Percentiles rank a stretch among this genome's conserved stretches.
phyloP scores from a whole-genome alignment of 805 yeast genomes.

The Sugiyamaella floridensis region DNA sequence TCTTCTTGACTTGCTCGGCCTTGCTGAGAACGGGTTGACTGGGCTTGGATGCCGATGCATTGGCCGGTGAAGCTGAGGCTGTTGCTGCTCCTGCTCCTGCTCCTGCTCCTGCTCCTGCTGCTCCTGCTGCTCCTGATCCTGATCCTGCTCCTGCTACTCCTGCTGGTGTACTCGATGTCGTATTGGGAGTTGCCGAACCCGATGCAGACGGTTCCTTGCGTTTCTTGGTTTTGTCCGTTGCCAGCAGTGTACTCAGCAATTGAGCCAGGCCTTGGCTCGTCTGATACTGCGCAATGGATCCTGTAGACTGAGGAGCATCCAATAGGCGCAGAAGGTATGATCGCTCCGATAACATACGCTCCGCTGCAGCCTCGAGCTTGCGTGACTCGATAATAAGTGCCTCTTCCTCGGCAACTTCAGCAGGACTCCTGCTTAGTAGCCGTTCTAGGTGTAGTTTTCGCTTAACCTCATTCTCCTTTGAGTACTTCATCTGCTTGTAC shows the following conservation, averaged over 20 bases:
- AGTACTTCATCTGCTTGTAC: slow-evolving; percentile 58
- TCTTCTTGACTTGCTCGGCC: slow-evolving; percentile 11
- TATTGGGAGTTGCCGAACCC: slow-evolving; percentile 10
- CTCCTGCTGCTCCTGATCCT: slow-evolving; percentile 16
- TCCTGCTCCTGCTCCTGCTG: slow-evolving; percentile 3
- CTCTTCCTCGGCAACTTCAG: slow-evolving; percentile 97
- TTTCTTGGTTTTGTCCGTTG: slow-evolving; percentile 51
- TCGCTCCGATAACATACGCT: slow-evolving; percentile 78
- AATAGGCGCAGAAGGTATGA: slow-evolving; percentile 67
- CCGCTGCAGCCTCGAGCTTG: slow-evolving; percentile 85
- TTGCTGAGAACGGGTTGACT: slow-evolving; percentile 2
- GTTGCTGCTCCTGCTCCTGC: slow-evolving; percentile 13
- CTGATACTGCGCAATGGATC: slow-evolving; percentile 66
- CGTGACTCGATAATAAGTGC: slow-evolving; percentile 88
- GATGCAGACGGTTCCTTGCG: slow-evolving; percentile 22
- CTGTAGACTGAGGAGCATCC: slow-evolving; percentile 76
- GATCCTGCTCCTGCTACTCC: slow-evolving; percentile 3
- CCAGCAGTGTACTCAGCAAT: slow-evolving; percentile 70
- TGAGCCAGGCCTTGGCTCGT: slow-evolving; percentile 87
- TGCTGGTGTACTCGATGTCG: slow-evolving; percentile 29
- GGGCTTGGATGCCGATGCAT: slow-evolving; percentile 3
- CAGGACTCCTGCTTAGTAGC: slow-evolving; percentile 77
- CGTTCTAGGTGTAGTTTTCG: slow-evolving; percentile 76
- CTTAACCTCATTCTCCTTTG: slow-evolving; percentile 63
- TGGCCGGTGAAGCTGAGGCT: slow-evolving; percentile 3